These are phyloP conservation scores for Aechmea fasciata DNA, from an alignment of 176 grass and related monocot species.

Conservation along the genomic window DNA sequence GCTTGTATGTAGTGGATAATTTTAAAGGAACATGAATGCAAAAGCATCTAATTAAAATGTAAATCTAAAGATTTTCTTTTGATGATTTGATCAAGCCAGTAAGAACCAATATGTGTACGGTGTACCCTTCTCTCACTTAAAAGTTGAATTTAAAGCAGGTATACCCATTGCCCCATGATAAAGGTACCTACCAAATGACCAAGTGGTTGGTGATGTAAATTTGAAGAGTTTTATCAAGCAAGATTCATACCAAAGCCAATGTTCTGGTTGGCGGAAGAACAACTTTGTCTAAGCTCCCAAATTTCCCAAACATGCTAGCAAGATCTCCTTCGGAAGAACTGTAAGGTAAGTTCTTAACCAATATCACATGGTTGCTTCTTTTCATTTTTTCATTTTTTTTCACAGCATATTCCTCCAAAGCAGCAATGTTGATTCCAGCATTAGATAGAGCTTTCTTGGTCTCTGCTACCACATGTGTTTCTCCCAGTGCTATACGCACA, in stretches of 20 bases:
- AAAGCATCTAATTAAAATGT: too few species aligned
- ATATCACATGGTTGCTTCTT: slow-evolving; percentile 88
- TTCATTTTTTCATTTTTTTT: slow-evolving; percentile 67
- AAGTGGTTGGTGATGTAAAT: neutral
- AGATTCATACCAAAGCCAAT: slow-evolving; percentile 73
- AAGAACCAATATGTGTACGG: too few species aligned
- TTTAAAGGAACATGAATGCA: too few species aligned
- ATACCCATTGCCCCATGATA: too few species aligned
- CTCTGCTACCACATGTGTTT: slow-evolving; percentile 72
- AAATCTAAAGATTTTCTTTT: too few species aligned
- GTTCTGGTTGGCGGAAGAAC: slow-evolving; percentile 75
- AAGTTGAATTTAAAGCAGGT: too few species aligned
- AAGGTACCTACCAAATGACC: neutral
- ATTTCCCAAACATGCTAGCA: slow-evolving; percentile 62
- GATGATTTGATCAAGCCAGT: too few species aligned
- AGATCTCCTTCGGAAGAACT: slow-evolving; percentile 77
- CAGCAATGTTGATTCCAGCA: slow-evolving; percentile 68
- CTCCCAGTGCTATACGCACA: slow-evolving; percentile 75
- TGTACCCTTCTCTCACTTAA: too few species aligned
- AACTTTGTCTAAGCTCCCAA: slow-evolving; percentile 72
- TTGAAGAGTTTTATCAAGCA: neutral
- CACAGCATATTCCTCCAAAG: slow-evolving; percentile 70
- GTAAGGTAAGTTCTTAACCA: slow-evolving; percentile 89
- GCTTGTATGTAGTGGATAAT: too few species aligned
- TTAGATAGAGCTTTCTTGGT: slow-evolving; percentile 82